Conservation (phyloP, 495 filamentous ascomycete species). For the Bacidia rubella region DNA sequence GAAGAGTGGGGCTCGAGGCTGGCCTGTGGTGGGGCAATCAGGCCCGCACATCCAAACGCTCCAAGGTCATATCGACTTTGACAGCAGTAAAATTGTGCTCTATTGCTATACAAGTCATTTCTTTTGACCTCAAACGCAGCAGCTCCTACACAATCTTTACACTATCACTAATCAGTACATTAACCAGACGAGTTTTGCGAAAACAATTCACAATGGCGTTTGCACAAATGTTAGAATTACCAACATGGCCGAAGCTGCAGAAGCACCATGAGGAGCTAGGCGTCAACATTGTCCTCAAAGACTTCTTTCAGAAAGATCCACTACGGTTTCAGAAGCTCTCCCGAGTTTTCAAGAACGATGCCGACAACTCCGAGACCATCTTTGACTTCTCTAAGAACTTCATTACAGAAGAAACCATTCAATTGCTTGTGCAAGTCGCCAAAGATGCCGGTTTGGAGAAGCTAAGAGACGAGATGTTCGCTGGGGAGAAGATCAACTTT, state of each 20-base stretch:
- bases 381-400: slow-evolving; percentile 99
- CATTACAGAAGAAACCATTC: slow-evolving; percentile 82
- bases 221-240: slow-evolving; percentile 64
- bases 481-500: slow-evolving; percentile 96
- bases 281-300: slow-evolving; percentile 80
- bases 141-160: too few species aligned
- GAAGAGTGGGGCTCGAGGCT: background rate
- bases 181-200: background rate
- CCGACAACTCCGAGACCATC: slow-evolving; percentile 67
- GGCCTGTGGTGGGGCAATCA: background rate
- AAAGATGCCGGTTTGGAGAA: slow-evolving; percentile 82
- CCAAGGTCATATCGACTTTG: too few species aligned
- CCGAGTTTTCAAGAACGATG: slow-evolving; percentile 66
- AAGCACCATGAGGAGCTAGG: slow-evolving; percentile 73
- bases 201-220: slow-evolving; percentile 38
- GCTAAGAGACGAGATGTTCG: slow-evolving; percentile 94
- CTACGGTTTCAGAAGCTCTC: slow-evolving; percentile 82
- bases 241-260: slow-evolving; percentile 78
- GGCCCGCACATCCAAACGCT: background rate
- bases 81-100: too few species aligned
- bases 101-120: too few species aligned
- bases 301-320: slow-evolving; percentile 80
- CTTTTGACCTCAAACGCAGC: too few species aligned
- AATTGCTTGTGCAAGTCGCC: slow-evolving; percentile 72
- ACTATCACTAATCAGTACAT: too few species aligned